Evolutionary conservation across 345 rosid genomes (phyloP).

Genomic region (Eucalyptus grandis): DNA sequence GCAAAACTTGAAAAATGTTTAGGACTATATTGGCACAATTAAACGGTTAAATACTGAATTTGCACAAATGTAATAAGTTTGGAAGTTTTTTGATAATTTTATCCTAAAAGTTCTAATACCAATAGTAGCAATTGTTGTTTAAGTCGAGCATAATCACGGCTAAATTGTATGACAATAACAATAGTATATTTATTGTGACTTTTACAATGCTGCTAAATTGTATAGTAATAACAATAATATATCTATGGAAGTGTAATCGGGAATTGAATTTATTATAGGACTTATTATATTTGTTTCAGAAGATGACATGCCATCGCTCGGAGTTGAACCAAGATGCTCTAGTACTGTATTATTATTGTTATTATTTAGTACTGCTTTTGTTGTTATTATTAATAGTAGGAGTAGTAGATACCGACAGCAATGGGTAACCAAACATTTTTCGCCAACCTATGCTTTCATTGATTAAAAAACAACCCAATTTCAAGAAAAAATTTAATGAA

Average conservation of each 20-base stretch:
- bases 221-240: no score
- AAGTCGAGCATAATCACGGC: background rate
- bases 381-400: no score
- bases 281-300: background rate
- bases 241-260: background rate
- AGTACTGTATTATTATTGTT: background rate
- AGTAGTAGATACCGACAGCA: background rate
- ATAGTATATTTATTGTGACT: background rate
- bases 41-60: accelerated
- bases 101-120: background rate
- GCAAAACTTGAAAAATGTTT: no score
- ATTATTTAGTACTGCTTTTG: no score
- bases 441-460: background rate
- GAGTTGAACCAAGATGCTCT: background rate
- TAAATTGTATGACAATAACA: no score
- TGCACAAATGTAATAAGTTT: background rate
- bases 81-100: background rate
- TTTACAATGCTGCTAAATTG: background rate
- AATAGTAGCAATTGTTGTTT: background rate
- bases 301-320: background rate
- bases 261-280: background rate
- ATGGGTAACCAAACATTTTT: no score
- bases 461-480: background rate
- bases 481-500: background rate
- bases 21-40: background rate